These are phyloP conservation scores for Pythium sukuiense DNA, from an alignment of 352 stramenopile genomes.

Conservation along the genomic window DNA sequence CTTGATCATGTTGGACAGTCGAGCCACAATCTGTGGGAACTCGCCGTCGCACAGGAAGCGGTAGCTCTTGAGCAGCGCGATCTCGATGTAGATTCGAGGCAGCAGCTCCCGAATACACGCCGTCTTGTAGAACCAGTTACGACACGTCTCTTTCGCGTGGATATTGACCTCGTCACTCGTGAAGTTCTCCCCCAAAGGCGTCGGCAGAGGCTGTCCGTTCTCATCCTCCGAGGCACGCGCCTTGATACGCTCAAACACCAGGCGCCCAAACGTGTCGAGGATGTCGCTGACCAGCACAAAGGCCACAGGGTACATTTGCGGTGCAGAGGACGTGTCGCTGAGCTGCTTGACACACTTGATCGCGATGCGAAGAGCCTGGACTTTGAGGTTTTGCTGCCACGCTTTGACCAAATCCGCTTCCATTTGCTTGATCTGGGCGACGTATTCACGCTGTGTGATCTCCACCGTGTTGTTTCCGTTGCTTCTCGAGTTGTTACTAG, in stretches of 20 bases:
- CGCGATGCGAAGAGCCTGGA: slow-evolving; percentile 85
- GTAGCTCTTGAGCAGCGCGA: slow-evolving; percentile 87
- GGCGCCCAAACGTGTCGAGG: slow-evolving; percentile 82
- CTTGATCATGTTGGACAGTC: slow-evolving; percentile 88
- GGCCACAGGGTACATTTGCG: slow-evolving; percentile 86
- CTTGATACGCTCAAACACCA: slow-evolving; percentile 87
- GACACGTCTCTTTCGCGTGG: slow-evolving; percentile 89
- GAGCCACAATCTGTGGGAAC: slow-evolving; percentile 81
- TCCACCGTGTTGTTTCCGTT: slow-evolving; percentile 41
- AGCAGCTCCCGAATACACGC: slow-evolving; percentile 91
- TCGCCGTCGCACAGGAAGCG: slow-evolving; percentile 90
- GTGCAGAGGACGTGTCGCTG: slow-evolving; percentile 67
- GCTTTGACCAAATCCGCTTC: slow-evolving; percentile 56
- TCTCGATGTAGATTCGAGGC: slow-evolving; percentile 90
- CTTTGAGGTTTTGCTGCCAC: slow-evolving; percentile 88
- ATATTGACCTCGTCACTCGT: slow-evolving; percentile 80
- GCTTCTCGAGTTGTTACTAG: slow-evolving; percentile 9
- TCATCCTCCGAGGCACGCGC: slow-evolving; percentile 61
- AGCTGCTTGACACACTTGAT: slow-evolving; percentile 92
- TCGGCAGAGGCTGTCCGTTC: slow-evolving; percentile 51
- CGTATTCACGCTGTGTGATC: slow-evolving; percentile 84
- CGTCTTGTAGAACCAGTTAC: slow-evolving; percentile 96
- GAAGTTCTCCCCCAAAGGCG: slow-evolving; percentile 63
- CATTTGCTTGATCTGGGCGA: slow-evolving; percentile 77
- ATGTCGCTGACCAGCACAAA: slow-evolving; percentile 89